Evolutionary conservation across 2,329 filamentous ascomycete genomes (phyloP).

Genomic region (Delphinella strobiligena): DNA sequence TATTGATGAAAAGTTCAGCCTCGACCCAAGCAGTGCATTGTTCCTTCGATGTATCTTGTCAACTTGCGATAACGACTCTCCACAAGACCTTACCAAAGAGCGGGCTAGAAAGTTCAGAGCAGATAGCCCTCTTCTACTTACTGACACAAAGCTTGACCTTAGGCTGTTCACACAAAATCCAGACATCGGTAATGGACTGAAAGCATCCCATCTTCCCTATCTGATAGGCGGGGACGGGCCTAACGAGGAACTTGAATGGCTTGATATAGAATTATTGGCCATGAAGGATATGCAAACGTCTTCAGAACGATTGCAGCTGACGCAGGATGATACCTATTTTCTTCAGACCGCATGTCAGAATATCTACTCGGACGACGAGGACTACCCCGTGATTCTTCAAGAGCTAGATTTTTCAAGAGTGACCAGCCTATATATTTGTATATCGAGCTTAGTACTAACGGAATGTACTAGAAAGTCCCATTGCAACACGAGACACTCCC

Average conservation of each 20-base stretch:
- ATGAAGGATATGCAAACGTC: slow-evolving; percentile 21
- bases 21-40: slow-evolving; percentile 6
- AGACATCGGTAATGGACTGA: not conserved
- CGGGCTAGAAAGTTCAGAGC: too few relatives aligned
- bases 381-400: slow-evolving; percentile 14
- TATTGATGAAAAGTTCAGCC: slow-evolving; percentile 18
- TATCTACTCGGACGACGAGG: slow-evolving; percentile 15
- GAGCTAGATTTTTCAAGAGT: slow-evolving; percentile 1
- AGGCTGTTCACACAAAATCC: not conserved
- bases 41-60: slow-evolving; percentile 14
- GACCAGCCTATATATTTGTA: too few relatives aligned
- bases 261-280: not conserved
- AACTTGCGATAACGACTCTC: not conserved
- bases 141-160: not conserved
- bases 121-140: not conserved
- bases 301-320: slow-evolving; percentile 10
- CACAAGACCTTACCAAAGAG: not conserved
- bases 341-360: slow-evolving; percentile 8
- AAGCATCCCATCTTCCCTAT: too few relatives aligned
- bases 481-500: slow-evolving; percentile 32
- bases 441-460: too few relatives aligned
- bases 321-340: not conserved
- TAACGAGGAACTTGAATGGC: not conserved
- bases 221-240: not conserved
- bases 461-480: too few relatives aligned